These are phyloP conservation scores for Coniochaeta pulveracea DNA, from an alignment of 2,329 filamentous ascomycete species.

Conservation along the genomic window DNA sequence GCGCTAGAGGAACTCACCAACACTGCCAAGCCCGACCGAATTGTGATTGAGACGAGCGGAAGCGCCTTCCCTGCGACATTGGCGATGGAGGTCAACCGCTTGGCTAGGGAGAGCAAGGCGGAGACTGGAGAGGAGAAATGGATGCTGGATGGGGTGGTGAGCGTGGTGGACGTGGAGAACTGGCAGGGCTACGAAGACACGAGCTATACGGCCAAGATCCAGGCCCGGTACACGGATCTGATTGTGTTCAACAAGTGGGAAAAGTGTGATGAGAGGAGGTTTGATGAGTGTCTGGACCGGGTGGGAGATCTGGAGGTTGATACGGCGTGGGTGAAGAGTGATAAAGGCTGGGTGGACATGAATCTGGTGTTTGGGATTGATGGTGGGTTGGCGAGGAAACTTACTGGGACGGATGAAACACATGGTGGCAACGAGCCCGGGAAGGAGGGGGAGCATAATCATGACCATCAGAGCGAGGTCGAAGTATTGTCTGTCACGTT, in stretches of 20 bases:
- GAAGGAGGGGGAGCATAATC: conserved; percentile 28
- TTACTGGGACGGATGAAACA: conserved; percentile 30
- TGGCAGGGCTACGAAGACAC: conserved; percentile 90
- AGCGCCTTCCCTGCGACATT: conserved; percentile 81
- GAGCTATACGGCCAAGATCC: conserved; percentile 76
- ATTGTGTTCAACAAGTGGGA: conserved; percentile 96
- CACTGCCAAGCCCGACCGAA: conserved; percentile 57
- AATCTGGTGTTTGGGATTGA: conserved; percentile 82
- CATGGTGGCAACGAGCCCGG: conserved; percentile 25
- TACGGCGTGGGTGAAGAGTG: conserved; percentile 74
- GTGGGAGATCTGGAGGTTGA: conserved; percentile 74
- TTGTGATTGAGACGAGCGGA: conserved; percentile 89
- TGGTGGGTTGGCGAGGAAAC: conserved; percentile 55
- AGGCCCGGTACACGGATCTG: conserved; percentile 82
- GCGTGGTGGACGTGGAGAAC: conserved; percentile 88
- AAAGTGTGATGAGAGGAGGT: conserved; percentile 55
- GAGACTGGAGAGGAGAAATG: no score
- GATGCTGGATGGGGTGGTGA: conserved; percentile 75
- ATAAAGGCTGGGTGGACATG: conserved; percentile 66
- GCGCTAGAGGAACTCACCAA: conserved; percentile 46
- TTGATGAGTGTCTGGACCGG: conserved; percentile 69
- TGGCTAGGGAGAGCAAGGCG: conserved; percentile 55
- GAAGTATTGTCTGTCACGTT: conserved; percentile 82
- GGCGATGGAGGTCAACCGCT: conserved; percentile 78
- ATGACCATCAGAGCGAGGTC: conserved; percentile 71